Evolutionary conservation across 345 rosid genomes (phyloP).

Genomic region (Luvunga scandens): DNA sequence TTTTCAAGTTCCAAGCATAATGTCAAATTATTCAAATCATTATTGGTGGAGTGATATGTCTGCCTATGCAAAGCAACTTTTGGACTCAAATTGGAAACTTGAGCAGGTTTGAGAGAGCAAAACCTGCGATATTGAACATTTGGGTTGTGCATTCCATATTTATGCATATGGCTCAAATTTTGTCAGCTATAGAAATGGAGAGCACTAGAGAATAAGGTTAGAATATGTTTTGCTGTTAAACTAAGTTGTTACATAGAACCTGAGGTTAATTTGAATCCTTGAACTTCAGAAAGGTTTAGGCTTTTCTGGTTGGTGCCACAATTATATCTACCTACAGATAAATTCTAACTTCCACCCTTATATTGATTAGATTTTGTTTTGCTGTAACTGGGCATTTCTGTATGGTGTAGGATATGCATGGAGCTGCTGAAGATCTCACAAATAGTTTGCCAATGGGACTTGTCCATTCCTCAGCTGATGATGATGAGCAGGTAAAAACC

Average conservation of each 20-base stretch:
- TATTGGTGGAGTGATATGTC: neutral
- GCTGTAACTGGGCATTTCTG: constrained; percentile 9
- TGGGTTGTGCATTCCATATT: neutral
- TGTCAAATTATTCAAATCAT: neutral
- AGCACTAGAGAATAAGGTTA: neutral
- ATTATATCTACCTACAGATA: neutral
- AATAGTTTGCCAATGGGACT: constrained; percentile 36
- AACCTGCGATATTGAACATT: neutral
- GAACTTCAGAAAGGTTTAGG: neutral
- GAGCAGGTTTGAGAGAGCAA: neutral
- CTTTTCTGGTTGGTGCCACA: neutral
- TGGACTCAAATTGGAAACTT: neutral
- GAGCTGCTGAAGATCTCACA: constrained; percentile 35
- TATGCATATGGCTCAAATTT: neutral
- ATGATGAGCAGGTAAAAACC: constrained; percentile 54
- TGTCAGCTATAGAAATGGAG: neutral
- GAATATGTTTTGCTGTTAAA: neutral
- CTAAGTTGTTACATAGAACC: neutral
- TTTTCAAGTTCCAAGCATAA: neutral
- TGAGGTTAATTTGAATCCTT: neutral
- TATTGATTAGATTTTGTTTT: neutral
- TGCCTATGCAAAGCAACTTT: constrained; percentile 4
- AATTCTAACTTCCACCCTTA: neutral
- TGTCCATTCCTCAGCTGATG: constrained; percentile 49
- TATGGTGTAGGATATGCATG: constrained; percentile 43